Conservation (phyloP, 2,329 filamentous ascomycete genomes). For the Penicillium sp. region DNA sequence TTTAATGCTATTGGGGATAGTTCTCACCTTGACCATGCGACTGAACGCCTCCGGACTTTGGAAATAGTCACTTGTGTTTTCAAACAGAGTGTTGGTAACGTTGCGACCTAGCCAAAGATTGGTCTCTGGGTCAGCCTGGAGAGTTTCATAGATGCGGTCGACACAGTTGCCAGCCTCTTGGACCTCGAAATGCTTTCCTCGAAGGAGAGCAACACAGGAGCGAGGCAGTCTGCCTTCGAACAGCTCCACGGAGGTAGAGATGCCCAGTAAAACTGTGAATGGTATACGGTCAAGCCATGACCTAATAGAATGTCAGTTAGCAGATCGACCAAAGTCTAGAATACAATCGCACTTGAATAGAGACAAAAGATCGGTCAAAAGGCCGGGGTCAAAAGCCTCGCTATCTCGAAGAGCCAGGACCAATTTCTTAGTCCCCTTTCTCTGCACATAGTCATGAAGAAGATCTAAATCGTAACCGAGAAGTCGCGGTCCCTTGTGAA, state of each 20-base stretch:
- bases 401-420: conserved; percentile 47
- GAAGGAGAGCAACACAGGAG: conserved; percentile 51
- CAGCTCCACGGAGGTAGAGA: conserved; percentile 62
- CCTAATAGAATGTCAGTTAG: conserved; percentile 36
- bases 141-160: conserved; percentile 40
- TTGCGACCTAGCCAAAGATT: conserved; percentile 54
- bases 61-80: conserved; percentile 59
- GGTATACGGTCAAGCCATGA: conserved; percentile 62
- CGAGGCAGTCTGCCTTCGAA: conserved; percentile 59
- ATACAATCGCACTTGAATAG: conserved; percentile 44
- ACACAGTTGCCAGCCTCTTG: conserved; percentile 49
- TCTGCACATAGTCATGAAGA: conserved; percentile 43
- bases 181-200: conserved; percentile 56
- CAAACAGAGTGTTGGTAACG: conserved; percentile 52
- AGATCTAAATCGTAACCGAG: conserved; percentile 49
- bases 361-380: conserved; percentile 47
- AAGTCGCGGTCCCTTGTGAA: conserved; percentile 38
- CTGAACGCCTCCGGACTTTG: conserved; percentile 57
- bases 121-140: conserved; percentile 37
- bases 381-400: conserved; percentile 46
- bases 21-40: conserved; percentile 50
- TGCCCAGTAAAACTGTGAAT: conserved; percentile 58
- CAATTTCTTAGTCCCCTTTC: conserved; percentile 38
- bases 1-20: neutral
- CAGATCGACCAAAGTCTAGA: neutral